Evolutionary conservation across 108 stramenopile species (phyloP).

Genomic region (Stephanodiscus minutulus): DNA sequence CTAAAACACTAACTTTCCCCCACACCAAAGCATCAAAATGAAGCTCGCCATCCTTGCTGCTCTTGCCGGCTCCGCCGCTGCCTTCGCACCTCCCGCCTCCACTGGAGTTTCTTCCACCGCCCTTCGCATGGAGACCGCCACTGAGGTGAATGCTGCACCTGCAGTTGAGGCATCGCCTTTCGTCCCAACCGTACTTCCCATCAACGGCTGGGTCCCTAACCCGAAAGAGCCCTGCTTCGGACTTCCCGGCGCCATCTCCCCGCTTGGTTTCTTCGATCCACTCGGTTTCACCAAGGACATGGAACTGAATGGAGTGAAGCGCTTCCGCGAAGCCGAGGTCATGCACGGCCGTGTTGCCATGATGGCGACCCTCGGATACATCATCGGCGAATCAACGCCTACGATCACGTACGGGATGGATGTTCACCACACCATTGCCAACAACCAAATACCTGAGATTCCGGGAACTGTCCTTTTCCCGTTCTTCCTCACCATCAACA

Average conservation of each 20-base stretch:
- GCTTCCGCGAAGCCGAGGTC: slow-evolving; percentile 66
- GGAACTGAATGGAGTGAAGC: slow-evolving; percentile 47
- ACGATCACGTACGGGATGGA: slow-evolving; percentile 47
- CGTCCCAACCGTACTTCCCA: neutral
- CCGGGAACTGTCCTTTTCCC: slow-evolving; percentile 33
- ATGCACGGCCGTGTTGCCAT: slow-evolving; percentile 62
- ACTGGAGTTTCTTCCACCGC: slow-evolving; percentile 11
- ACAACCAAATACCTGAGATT: slow-evolving; percentile 58
- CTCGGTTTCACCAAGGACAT: slow-evolving; percentile 50
- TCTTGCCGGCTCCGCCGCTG: slow-evolving; percentile 28
- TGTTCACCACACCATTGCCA: slow-evolving; percentile 53
- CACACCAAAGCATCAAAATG: slow-evolving; percentile 17
- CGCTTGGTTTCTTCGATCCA: slow-evolving; percentile 50
- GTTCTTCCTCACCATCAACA: slow-evolving; percentile 45
- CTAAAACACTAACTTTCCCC: no score
- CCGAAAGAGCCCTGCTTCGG: slow-evolving; percentile 26
- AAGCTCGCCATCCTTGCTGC: slow-evolving; percentile 31
- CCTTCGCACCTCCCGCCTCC: slow-evolving; percentile 27
- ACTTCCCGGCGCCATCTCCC: slow-evolving; percentile 38
- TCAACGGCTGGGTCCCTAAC: slow-evolving; percentile 44
- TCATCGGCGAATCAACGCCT: slow-evolving; percentile 50
- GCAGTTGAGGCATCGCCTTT: no score
- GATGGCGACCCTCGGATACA: slow-evolving; percentile 50
- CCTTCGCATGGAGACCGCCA: slow-evolving; percentile 17
- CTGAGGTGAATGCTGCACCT: neutral